Percentiles rank a stretch among this genome's conserved stretches.
These are phyloP conservation scores for Cladorrhinum sp. DNA, from an alignment of 2,329 filamentous ascomycete genomes.

Conservation along the genomic window DNA sequence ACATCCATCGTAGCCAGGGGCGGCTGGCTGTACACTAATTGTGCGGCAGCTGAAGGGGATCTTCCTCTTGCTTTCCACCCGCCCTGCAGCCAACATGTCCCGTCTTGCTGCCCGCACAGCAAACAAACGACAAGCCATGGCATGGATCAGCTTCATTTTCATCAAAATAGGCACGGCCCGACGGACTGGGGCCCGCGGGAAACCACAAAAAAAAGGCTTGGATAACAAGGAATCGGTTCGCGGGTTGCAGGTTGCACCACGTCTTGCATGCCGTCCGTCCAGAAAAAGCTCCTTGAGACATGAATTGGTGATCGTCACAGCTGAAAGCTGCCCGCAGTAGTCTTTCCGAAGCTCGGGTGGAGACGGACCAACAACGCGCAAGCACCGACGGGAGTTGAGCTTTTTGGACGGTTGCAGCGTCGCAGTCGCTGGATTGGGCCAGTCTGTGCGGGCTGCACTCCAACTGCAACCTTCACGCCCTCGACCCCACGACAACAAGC, in stretches of 20 bases:
- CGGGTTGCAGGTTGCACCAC: neutral
- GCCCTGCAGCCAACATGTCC: neutral
- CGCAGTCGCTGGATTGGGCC: conserved; percentile 1
- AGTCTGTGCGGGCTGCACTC: conserved; percentile 6
- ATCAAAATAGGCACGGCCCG: neutral
- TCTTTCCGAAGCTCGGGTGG: neutral
- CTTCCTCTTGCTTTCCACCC: neutral
- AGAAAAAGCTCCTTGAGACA: neutral
- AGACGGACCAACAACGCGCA: neutral
- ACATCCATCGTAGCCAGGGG: neutral
- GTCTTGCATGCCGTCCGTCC: neutral
- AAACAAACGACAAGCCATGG: neutral
- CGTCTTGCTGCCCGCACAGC: neutral
- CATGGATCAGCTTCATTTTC: neutral
- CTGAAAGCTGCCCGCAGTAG: conserved; percentile 1
- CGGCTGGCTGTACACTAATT: neutral
- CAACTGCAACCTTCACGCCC: neutral
- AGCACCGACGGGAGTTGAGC: conserved; percentile 4
- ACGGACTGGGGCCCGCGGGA: neutral
- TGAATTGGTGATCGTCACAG: neutral
- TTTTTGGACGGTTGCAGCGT: conserved; percentile 4
- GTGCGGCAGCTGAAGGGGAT: neutral
- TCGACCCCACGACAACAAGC: neutral
- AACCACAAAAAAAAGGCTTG: neutral
- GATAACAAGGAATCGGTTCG: neutral